Conservation (phyloP, 768 basidiomycete species). For the Panus rudis region DNA sequence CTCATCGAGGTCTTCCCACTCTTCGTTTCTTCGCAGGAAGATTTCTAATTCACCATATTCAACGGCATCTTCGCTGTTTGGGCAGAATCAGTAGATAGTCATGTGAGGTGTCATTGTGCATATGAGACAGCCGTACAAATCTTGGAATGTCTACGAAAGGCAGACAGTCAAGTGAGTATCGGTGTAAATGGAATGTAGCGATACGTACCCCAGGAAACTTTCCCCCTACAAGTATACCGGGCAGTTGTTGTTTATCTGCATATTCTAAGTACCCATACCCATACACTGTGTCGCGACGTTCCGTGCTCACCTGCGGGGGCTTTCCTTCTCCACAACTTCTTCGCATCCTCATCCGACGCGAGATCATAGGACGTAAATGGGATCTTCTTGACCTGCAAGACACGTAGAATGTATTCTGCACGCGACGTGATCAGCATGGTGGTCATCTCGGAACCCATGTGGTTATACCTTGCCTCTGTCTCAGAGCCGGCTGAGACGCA, state of each 20-base stretch:
- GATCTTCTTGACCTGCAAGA: constrained; percentile 82
- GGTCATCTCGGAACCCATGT: neutral
- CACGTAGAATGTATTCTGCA: constrained; percentile 73
- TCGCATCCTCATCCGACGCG: constrained; percentile 78
- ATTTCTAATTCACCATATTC: constrained; percentile 65
- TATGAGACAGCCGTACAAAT: constrained; percentile 74
- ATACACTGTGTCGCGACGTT: neutral
- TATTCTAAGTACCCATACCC: constrained; percentile 3
- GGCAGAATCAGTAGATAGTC: no score
- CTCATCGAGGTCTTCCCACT: constrained; percentile 58
- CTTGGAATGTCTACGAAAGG: constrained; percentile 49
- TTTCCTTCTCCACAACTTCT: constrained; percentile 74
- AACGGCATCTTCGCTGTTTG: constrained; percentile 71
- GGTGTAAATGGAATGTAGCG: constrained; percentile 2
- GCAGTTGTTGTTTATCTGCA: constrained; percentile 78
- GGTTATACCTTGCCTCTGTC: constrained; percentile 66
- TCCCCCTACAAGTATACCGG: constrained; percentile 76
- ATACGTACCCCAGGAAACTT: constrained; percentile 67
- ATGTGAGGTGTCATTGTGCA: no score
- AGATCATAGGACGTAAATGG: constrained; percentile 77
- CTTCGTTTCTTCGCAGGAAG: constrained; percentile 69
- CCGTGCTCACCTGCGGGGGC: constrained; percentile 51
- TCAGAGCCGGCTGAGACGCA: constrained; percentile 67
- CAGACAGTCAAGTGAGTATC: constrained; percentile 3
- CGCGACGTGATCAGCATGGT: neutral